A percentile compares a stretch with the other conserved stretches of the same genome.
Evolutionary conservation across 331 rosid species (phyloP).

Genomic region (Prunus yedoensis): DNA sequence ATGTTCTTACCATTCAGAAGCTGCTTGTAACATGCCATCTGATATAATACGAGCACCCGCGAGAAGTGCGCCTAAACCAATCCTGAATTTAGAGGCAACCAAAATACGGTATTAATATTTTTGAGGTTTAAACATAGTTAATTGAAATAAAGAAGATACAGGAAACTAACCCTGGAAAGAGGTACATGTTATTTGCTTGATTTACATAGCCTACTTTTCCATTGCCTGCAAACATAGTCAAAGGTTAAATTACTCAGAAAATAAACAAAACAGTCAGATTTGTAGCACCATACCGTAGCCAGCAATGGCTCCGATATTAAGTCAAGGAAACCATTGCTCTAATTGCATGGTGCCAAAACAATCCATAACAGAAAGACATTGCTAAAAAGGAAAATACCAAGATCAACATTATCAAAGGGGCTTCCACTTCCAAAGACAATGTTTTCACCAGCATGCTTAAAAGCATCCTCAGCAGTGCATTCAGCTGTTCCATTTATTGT

Average conservation of each 20-base stretch:
- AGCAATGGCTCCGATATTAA: background rate
- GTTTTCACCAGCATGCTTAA: constrained; percentile 82
- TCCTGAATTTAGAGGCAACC: constrained; percentile 53
- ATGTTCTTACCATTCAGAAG: constrained; percentile 76
- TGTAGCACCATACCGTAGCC: constrained; percentile 11
- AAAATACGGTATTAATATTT: constrained; percentile 13
- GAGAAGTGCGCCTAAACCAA: constrained; percentile 89
- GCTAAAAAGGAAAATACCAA: constrained; percentile 53
- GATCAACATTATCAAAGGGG: constrained; percentile 81
- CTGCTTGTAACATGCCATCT: constrained; percentile 98
- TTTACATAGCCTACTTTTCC: constrained; percentile 90
- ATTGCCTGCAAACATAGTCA: constrained; percentile 53
- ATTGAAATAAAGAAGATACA: constrained; percentile 3
- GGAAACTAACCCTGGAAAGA: constrained; percentile 84
- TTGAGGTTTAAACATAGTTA: constrained; percentile 10
- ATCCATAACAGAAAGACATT: constrained; percentile 25
- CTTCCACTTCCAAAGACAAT: constrained; percentile 96
- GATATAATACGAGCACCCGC: constrained; percentile 89
- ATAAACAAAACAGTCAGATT: background rate
- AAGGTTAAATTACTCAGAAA: constrained; percentile 5
- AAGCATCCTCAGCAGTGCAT: constrained; percentile 95
- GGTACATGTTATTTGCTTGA: constrained; percentile 99
- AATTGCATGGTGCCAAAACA: constrained; percentile 14
- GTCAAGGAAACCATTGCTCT: constrained; percentile 7
- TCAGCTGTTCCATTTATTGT: constrained; percentile 58